Evolutionary conservation across 2,329 filamentous ascomycete genomes (phyloP), one percentile per base, ranked within the genome.

Genomic region (Lasiodiplodia theobromae): DNA sequence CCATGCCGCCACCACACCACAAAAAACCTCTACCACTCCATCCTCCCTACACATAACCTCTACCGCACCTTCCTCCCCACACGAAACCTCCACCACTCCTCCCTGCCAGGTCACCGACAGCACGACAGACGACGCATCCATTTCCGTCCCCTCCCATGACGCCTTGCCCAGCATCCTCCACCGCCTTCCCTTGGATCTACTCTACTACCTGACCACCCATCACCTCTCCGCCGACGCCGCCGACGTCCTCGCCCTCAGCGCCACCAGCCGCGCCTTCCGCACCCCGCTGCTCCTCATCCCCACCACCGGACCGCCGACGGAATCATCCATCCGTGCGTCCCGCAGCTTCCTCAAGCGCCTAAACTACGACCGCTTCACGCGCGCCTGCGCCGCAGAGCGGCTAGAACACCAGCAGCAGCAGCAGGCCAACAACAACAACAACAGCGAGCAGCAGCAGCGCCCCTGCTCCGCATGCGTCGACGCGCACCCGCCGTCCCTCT

Each of bases 161-260:
- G 11, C 25, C 56, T 11, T 18, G 12, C 56, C 25, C 34, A 58
- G 56, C 34, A 40, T 58, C 34, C 56, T 58, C 34, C 56, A 58
- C 56, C 56, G 34, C 56, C 34, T 58, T 0, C 56, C 34, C 6
- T 4, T 58, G 34, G 56, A 58, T n/a, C 2, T 58, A 1, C 37
- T 58, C 56, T 58, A 25, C 54, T 18, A 58, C 56, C 56, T 58
- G 8, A 21, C 56, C 3, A n/a, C 12, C 21, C n/a, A 40, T 16
- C 34, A 58, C 21, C 12, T 58, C 56, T 0, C 2, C 51, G 28
- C 4, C 51, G 28, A 57, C 53, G 3, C 34, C 10, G 56, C 21
- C 56, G 56, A 58, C 34, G 10, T 58, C n/a, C 56, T 58, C 56
- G 56, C 56, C 37, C 37, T 58, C 34, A 37, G 34, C 56, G 37